These are phyloP conservation scores for Cystobasidium sp. DNA, from an alignment of 1,284 basidiomycete species.

Conservation along the genomic window DNA sequence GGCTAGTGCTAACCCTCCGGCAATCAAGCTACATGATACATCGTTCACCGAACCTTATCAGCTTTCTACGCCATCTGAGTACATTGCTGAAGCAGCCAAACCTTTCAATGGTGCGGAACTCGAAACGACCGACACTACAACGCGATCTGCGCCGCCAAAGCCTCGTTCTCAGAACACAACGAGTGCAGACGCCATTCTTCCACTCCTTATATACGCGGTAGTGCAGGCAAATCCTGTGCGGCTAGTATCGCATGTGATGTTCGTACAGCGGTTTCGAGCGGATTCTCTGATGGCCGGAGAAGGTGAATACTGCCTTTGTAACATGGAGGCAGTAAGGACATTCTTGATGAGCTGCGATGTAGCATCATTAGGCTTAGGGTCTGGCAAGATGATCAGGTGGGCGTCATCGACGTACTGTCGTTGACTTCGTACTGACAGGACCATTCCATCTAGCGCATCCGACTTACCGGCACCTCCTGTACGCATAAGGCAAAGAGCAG, in stretches of 20 bases:
- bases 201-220: constrained; percentile 86
- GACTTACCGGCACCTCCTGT: constrained; percentile 22
- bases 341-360: constrained; percentile 91
- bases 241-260: constrained; percentile 82
- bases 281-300: constrained; percentile 76
- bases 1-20: constrained; percentile 35
- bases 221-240: constrained; percentile 85
- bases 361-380: constrained; percentile 74
- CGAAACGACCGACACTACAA: constrained; percentile 44
- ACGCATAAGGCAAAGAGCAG: constrained; percentile 25
- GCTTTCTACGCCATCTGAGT: constrained; percentile 43
- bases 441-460: constrained; percentile 29
- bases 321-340: constrained; percentile 88
- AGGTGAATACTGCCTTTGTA: constrained; percentile 88
- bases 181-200: constrained; percentile 74
- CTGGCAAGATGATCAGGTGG: constrained; percentile 65
- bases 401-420: neutral
- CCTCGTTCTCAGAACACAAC: constrained; percentile 40
- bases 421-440: neutral
- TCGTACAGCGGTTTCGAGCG: constrained; percentile 78
- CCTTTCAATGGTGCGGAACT: constrained; percentile 10
- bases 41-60: constrained; percentile 46
- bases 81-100: constrained; percentile 41
- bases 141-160: neutral
- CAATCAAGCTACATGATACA: constrained; percentile 46